Evolutionary conservation across 768 basidiomycete genomes (phyloP).

Genomic region (Psilocybe cubensis): DNA sequence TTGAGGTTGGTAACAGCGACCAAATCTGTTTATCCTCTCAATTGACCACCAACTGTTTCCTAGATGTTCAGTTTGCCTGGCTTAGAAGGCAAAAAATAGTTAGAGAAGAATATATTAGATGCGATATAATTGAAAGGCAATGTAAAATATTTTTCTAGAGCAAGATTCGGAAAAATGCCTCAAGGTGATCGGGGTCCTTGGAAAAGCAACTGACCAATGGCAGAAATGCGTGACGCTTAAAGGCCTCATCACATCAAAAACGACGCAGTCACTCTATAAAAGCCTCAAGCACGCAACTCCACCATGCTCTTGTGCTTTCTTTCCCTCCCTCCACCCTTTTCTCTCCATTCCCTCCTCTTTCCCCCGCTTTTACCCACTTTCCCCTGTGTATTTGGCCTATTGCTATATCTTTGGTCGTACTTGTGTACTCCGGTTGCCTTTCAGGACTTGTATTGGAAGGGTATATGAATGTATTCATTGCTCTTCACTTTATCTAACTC

Average conservation of each 20-base stretch:
- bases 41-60: background rate
- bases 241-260: slow-evolving; percentile 42
- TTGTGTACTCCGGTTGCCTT: background rate
- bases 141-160: slow-evolving; percentile 15
- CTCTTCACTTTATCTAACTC: background rate
- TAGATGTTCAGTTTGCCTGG: slow-evolving; percentile 63
- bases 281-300: slow-evolving; percentile 12
- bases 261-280: slow-evolving; percentile 30
- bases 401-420: background rate
- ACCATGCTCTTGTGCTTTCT: slow-evolving; percentile 10
- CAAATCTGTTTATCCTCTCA: background rate
- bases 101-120: background rate
- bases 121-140: background rate
- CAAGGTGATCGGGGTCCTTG: slow-evolving; percentile 34
- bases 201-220: slow-evolving; percentile 40
- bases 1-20: slow-evolving; percentile 45
- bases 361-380: slow-evolving; percentile 5
- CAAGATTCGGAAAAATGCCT: slow-evolving; percentile 29
- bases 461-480: background rate
- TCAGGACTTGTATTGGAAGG: background rate
- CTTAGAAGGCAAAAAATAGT: slow-evolving; percentile 35
- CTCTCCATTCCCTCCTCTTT: slow-evolving; percentile 2
- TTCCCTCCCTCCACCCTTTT: background rate
- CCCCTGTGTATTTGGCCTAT: background rate
- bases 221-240: slow-evolving; percentile 50